phyloP scores from a whole-genome alignment of 495 filamentous ascomycete genomes.

The Melanomma pulvis-pyrius region DNA sequence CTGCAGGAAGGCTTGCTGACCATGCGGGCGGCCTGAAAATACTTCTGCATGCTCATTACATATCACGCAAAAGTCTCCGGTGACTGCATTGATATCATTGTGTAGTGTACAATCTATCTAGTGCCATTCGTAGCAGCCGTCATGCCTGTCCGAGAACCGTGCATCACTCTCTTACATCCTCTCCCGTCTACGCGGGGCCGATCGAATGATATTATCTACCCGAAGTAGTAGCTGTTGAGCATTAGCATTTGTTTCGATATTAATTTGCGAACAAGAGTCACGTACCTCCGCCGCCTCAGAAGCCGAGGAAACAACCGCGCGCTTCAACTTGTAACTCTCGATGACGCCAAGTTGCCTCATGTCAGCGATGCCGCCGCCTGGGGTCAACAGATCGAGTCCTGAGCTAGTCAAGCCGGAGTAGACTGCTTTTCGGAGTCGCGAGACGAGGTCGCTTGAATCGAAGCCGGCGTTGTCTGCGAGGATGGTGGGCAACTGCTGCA shows the following conservation, averaged over 20 bases:
- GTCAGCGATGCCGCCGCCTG: conserved; percentile 90
- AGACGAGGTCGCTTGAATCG: conserved; percentile 91
- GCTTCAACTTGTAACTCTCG: conserved; percentile 98
- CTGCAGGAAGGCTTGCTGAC: neutral
- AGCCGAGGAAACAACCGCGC: conserved; percentile 90
- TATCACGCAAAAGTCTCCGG: neutral
- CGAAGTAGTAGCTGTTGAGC: conserved; percentile 69
- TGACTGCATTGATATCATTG: conserved; percentile 29
- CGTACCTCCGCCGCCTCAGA: conserved; percentile 95
- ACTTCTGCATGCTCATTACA: neutral
- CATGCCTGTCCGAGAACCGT: neutral
- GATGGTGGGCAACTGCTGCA: conserved; percentile 93
- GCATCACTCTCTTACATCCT: conserved; percentile 56
- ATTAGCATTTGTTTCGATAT: conserved; percentile 29
- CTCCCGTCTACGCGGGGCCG: conserved; percentile 73
- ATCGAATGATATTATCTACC: conserved; percentile 85
- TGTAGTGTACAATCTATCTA: conserved; percentile 34
- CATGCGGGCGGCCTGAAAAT: neutral
- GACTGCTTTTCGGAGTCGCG: conserved; percentile 86
- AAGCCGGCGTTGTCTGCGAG: conserved; percentile 96
- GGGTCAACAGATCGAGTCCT: conserved; percentile 83
- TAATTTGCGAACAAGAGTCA: conserved; percentile 21
- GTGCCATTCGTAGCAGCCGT: conserved; percentile 7
- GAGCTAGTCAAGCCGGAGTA: conserved; percentile 92
- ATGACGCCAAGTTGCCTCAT: conserved; percentile 97